These are phyloP conservation scores for Smallanthus sonchifolius DNA, from an alignment of 129 eudicot species.

Conservation along the genomic window DNA sequence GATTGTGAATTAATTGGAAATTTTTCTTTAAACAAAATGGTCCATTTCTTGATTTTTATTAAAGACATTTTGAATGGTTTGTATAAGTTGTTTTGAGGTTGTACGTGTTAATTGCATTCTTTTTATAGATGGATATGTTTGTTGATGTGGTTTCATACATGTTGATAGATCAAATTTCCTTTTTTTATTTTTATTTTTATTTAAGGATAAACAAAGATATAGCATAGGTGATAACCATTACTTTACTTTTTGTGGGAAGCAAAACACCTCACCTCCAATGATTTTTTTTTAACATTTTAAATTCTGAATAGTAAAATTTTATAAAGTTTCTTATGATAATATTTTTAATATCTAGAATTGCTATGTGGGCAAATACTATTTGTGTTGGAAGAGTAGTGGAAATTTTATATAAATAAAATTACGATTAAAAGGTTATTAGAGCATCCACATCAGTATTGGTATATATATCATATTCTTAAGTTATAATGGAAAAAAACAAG, in stretches of 20 bases:
- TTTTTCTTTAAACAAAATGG: slow-evolving; percentile 19
- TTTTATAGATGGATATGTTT: slow-evolving; percentile 19
- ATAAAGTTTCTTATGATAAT: too few relatives aligned
- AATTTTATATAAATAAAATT: too few relatives aligned
- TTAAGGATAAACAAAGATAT: neutral
- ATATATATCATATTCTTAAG: too few relatives aligned
- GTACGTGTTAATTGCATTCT: slow-evolving; percentile 12
- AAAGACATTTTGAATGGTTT: slow-evolving; percentile 18
- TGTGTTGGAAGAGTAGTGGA: too few relatives aligned
- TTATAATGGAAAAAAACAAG: too few relatives aligned
- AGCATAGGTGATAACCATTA: neutral
- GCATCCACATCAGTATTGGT: too few relatives aligned
- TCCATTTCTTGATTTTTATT: slow-evolving; percentile 25
- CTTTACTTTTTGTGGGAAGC: neutral
- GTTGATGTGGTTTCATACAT: neutral
- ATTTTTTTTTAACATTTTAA: too few relatives aligned
- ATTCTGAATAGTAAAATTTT: too few relatives aligned
- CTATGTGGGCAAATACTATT: too few relatives aligned
- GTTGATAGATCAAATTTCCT: neutral
- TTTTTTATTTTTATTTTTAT: neutral
- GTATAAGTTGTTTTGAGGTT: neutral
- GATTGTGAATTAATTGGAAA: slow-evolving; percentile 21
- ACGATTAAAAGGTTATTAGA: too few relatives aligned
- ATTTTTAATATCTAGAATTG: too few relatives aligned
- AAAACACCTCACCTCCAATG: neutral